A percentile compares a stretch with the other conserved stretches of the same genome.
Conservation (phyloP, 768 basidiomycete species). For the Tephrocybe sp. region DNA sequence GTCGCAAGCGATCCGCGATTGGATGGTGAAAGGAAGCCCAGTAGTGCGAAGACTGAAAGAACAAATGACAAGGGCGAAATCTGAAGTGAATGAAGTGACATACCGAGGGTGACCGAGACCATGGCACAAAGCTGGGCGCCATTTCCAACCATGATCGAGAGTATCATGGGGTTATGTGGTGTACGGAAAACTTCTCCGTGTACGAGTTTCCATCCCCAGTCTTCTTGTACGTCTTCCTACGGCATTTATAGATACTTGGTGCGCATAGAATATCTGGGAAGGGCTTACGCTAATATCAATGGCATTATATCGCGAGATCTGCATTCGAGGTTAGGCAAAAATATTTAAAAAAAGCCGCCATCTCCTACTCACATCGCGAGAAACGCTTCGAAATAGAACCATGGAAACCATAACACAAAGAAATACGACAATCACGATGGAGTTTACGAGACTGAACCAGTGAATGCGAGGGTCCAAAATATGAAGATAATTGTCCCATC, state of each 20-base stretch:
- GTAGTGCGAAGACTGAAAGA: conserved; percentile 74
- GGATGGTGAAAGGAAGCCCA: conserved; percentile 94
- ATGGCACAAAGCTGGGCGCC: conserved; percentile 84
- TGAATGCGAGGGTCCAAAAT: conserved; percentile 94
- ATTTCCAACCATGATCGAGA: conserved; percentile 89
- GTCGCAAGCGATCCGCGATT: conserved; percentile 94
- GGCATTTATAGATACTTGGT: not conserved
- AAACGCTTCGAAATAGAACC: conserved; percentile 82
- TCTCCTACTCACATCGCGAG: conserved; percentile 68
- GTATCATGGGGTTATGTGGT: conserved; percentile 69
- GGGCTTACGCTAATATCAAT: conserved; percentile 79
- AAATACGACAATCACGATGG: conserved; percentile 87
- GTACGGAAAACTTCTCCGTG: conserved; percentile 95
- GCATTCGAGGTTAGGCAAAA: conserved; percentile 7
- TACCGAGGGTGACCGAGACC: conserved; percentile 84
- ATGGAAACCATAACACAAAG: conserved; percentile 92
- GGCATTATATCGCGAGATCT: conserved; percentile 93
- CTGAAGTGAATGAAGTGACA: conserved; percentile 8
- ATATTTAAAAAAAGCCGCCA: not conserved
- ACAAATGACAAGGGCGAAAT: conserved; percentile 4
- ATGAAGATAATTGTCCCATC: conserved; percentile 96
- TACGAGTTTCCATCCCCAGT: conserved; percentile 98
- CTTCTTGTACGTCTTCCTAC: conserved; percentile 94
- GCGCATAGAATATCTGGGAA: not conserved
- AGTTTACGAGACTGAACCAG: conserved; percentile 95